Conservation (phyloP, 768 basidiomycete genomes). For the Paxillus rubicundulus region DNA sequence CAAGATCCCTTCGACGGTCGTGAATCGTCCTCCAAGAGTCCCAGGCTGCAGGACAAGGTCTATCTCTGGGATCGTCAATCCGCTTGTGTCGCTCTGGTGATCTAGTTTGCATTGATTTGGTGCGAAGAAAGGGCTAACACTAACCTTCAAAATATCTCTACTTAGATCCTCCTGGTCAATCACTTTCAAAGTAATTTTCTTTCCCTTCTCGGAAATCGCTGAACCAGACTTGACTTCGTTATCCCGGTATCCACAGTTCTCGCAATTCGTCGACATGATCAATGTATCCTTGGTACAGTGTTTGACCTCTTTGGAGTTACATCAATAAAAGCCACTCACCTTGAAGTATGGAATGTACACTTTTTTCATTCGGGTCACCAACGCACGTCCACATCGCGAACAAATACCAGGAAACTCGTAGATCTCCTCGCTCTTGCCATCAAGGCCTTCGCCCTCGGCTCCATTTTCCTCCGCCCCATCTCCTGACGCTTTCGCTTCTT, state of each 20-base stretch:
- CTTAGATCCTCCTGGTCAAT: conserved; percentile 90
- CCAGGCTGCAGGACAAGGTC: conserved; percentile 89
- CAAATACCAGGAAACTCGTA: conserved; percentile 86
- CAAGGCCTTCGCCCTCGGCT: conserved; percentile 20
- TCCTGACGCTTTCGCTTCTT: conserved; percentile 21
- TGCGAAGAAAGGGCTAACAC: conserved; percentile 6
- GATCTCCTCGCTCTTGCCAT: conserved; percentile 75
- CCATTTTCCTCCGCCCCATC: neutral
- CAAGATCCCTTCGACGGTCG: conserved; percentile 93
- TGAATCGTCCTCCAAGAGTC: conserved; percentile 95
- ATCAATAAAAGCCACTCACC: conserved; percentile 36
- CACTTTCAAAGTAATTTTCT: conserved; percentile 83
- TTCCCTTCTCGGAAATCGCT: conserved; percentile 86
- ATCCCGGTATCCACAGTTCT: conserved; percentile 91
- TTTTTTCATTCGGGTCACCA: conserved; percentile 93
- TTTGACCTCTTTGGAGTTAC: neutral
- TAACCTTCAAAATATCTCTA: conserved; percentile 90
- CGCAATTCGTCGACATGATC: conserved; percentile 99
- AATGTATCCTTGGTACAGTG: conserved; percentile 68
- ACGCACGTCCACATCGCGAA: conserved; percentile 79
- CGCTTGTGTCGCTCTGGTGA: conserved; percentile 87
- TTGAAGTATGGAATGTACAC: conserved; percentile 98
- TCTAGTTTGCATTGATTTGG: neutral
- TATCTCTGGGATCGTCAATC: conserved; percentile 89
- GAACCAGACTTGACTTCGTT: conserved; percentile 96